Percentiles rank a stretch among this genome's conserved stretches.
These are phyloP conservation scores for Alternaria sp. DNA, from an alignment of 2,329 filamentous ascomycete genomes.

Conservation along the genomic window DNA sequence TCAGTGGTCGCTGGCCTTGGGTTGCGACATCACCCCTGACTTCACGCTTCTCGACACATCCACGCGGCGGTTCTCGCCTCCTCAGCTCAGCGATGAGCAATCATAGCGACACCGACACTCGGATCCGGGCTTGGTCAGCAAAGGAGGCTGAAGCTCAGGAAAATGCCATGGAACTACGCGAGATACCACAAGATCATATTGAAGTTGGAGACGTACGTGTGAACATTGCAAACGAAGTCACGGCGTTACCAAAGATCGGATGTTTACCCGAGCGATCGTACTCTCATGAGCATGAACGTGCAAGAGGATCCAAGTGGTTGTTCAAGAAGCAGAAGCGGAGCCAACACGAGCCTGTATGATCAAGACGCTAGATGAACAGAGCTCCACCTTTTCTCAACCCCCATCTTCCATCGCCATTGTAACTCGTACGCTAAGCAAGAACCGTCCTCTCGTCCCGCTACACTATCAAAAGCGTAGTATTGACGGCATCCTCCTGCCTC, in stretches of 20 bases:
- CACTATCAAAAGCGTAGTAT: background rate
- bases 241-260: constrained; percentile 22
- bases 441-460: no score
- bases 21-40: constrained; percentile 1
- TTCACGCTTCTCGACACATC: constrained; percentile 4
- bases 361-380: background rate
- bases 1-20: constrained; percentile 13
- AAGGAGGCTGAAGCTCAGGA: background rate
- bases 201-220: background rate
- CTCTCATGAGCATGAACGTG: background rate
- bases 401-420: background rate
- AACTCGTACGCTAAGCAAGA: background rate
- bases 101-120: constrained; percentile 9
- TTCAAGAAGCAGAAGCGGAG: background rate
- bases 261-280: constrained; percentile 23
- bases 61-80: constrained; percentile 2
- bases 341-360: background rate
- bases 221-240: constrained; percentile 8
- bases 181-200: background rate
- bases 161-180: background rate
- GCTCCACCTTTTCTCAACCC: background rate
- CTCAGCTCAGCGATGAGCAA: constrained; percentile 16
- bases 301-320: background rate
- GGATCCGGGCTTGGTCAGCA: background rate
- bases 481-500: constrained; percentile 16